Evolutionary conservation across 495 filamentous ascomycete genomes (phyloP), one percentile per base, ranked within the genome.

Genomic region (Talaromyces liani): DNA sequence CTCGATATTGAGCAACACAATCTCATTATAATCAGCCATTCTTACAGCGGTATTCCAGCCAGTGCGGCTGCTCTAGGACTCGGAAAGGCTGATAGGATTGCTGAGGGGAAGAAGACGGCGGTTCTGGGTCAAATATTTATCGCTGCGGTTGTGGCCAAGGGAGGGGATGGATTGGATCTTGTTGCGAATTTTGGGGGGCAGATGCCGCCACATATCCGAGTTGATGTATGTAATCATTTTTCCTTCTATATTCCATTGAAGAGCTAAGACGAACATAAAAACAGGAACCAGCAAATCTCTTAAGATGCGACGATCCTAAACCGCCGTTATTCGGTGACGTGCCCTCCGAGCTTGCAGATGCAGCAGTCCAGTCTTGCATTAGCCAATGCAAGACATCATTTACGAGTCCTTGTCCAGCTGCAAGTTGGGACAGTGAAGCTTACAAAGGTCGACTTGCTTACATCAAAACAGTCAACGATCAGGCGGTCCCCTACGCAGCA

Each of bases 41-140:
- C 72, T 4, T 76, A 74, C 39, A 70, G 68, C 1, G 70, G 72
- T 1, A 70, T 73, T 61, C 71, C 70, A 7, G 72, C 69, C 6
- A 65, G 69, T 1, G 67, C 67, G 4, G 72, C 71, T 4, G 72
- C 71, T 0, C 45, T 8, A 9, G 68, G 68, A 0, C 45, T 72
- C 4, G 55, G 62, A 12, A 70, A 66, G 51, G 59, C 65, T 0
- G 60, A 68, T 34, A 65, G 67, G 12, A n/a, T 16, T 14, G 54
- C 63, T 36, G 58, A 68, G 16, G 66, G 66, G 10, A 69, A 71
- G 53, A 16, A 53, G 2, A 71, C 71, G 1, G 70, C 70, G 1
- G 63, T 73, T 2, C 29, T 75, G 10, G 71, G 72, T 9, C 41
- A 72, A 60, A 59, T 75, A 2, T 72, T 70, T 60, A 61, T 76